Conservation (phyloP, 495 filamentous ascomycete species). For the Neurospora sp. region DNA sequence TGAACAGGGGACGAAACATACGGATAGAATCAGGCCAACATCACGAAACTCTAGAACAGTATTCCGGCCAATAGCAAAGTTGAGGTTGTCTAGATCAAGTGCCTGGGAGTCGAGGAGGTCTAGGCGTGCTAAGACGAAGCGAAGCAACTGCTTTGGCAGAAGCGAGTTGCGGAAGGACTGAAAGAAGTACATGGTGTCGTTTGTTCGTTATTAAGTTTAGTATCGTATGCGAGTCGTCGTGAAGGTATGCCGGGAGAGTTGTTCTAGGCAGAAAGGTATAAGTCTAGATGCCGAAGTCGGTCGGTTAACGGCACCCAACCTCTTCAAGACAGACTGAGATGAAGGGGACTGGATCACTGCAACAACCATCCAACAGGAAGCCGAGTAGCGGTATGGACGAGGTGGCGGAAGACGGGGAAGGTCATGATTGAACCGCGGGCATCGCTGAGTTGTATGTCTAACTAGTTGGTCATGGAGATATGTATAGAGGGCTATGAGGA, state of each 20-base stretch:
- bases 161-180: conserved; percentile 52
- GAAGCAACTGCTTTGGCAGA: conserved; percentile 72
- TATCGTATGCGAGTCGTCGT: not conserved
- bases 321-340: not conserved
- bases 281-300: not conserved
- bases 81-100: conserved; percentile 67
- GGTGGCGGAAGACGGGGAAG: not conserved
- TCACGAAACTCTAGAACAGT: conserved; percentile 73
- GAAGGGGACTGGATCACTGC: not conserved
- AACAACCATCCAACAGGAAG: not conserved
- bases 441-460: not conserved
- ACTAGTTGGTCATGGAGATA: not conserved
- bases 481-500: not conserved
- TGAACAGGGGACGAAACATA: not conserved
- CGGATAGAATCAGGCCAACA: conserved; percentile 55
- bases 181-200: conserved; percentile 40
- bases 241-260: not conserved
- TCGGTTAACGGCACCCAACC: not conserved
- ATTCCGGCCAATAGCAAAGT: conserved; percentile 64
- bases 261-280: not conserved
- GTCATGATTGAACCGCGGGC: not conserved
- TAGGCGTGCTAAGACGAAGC: conserved; percentile 67
- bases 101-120: conserved; percentile 75
- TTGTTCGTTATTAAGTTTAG: not conserved
- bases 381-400: not conserved